Percentiles rank a stretch among this genome's conserved stretches.
These are phyloP conservation scores for Exophiala spinifera DNA, from an alignment of 2,329 filamentous ascomycete genomes.

Conservation along the genomic window DNA sequence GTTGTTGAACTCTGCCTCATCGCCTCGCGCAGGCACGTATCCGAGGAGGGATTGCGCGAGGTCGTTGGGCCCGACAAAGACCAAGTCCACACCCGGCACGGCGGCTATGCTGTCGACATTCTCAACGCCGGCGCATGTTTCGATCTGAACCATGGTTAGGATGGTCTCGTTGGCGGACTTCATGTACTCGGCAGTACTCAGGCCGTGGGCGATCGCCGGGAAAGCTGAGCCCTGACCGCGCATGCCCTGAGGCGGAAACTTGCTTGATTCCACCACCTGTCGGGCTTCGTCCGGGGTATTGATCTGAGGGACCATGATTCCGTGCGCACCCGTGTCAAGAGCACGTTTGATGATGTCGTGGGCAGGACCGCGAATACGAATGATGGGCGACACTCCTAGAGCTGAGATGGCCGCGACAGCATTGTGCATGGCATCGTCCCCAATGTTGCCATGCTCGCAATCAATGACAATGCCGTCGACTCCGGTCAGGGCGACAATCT, in stretches of 20 bases:
- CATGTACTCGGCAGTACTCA: neutral
- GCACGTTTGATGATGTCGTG: neutral
- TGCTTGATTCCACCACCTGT: neutral
- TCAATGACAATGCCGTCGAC: too few species aligned
- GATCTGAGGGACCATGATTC: neutral
- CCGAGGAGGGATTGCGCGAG: slow-evolving; percentile 55
- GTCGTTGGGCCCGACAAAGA: neutral
- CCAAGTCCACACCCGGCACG: neutral
- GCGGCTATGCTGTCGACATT: neutral
- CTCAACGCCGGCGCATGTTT: neutral
- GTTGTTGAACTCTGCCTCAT: slow-evolving; percentile 55
- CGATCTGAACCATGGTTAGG: neutral
- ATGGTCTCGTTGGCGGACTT: neutral
- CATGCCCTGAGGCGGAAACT: neutral
- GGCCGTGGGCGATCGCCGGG: neutral
- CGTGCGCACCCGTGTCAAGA: neutral
- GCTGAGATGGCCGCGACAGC: neutral
- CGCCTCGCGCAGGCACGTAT: slow-evolving; percentile 53
- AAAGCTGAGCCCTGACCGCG: neutral
- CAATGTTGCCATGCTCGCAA: neutral
- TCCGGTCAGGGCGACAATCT: slow-evolving; percentile 57
- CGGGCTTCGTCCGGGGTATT: neutral
- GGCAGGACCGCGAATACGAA: neutral
- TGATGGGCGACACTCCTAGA: neutral
- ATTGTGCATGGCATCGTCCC: neutral